phyloP scores from a whole-genome alignment of 2,329 filamentous ascomycete genomes.

The Gnomoniopsis sp. region DNA sequence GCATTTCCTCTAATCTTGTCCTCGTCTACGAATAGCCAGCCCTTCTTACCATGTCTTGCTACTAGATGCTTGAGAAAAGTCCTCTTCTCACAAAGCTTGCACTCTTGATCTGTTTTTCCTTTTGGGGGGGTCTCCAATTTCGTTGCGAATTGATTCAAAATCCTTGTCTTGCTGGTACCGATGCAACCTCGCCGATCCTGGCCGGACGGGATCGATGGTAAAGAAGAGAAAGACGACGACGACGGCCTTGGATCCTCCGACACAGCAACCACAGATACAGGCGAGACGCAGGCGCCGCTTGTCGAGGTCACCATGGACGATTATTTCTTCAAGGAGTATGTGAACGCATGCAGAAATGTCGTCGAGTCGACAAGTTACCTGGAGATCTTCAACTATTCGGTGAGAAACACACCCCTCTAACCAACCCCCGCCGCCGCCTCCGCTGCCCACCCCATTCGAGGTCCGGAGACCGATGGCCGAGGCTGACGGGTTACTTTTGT shows the following conservation, averaged over 20 bases:
- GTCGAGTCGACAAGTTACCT: slow-evolving; percentile 52
- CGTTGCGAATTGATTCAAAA: neutral
- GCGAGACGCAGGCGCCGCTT: neutral
- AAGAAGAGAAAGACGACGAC: neutral
- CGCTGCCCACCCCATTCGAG: neutral
- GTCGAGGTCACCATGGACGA: slow-evolving; percentile 46
- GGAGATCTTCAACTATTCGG: slow-evolving; percentile 59
- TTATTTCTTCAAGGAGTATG: slow-evolving; percentile 51
- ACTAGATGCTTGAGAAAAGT: too few species aligned
- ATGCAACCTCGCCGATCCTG: slow-evolving; percentile 4
- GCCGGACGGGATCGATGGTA: neutral
- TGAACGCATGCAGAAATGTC: slow-evolving; percentile 46
- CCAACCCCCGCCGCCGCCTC: neutral
- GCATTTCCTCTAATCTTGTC: too few species aligned
- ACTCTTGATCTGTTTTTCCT: too few species aligned
- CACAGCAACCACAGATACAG: neutral
- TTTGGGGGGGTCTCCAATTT: too few species aligned
- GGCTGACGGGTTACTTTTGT: neutral
- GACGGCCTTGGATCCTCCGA: neutral
- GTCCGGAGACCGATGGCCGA: neutral
- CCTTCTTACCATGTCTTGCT: too few species aligned
- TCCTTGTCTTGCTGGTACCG: neutral
- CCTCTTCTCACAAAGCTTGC: too few species aligned
- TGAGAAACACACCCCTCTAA: slow-evolving; percentile 25
- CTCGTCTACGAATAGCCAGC: too few species aligned